Evolutionary conservation across 2,329 filamentous ascomycete genomes (phyloP), one percentile per base, ranked within the genome.

Genomic region (Pseudopyricularia javanii): DNA sequence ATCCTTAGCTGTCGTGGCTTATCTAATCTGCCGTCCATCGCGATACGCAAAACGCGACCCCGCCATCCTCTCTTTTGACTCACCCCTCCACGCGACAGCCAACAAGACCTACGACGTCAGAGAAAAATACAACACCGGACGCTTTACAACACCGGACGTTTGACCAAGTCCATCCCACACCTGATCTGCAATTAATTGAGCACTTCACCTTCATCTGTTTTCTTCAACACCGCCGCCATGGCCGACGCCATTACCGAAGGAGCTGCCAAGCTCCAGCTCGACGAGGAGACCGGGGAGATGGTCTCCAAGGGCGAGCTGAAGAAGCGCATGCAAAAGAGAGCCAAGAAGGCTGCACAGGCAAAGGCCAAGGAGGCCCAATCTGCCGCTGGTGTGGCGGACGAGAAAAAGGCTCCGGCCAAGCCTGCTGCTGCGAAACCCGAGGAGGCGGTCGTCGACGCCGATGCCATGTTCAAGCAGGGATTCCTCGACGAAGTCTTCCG

Each of bases 381-480:
- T 2, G 62, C 59, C 1, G 62, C 59, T 7, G 65, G 63, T 24
- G 56, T 59, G 4, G n/a, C 34, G 9, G 24, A 56, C 53, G 56
- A 55, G 32, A 64, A 59, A 58, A 62, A 49, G 53, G 65, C 56
- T 28, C 17, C 40, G 22, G 56, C 57, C 50, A 63, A 54, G 54
- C 61, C 71, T 50, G 40, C 40, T 50, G 40, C 40, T 62, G 69
- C 72, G 51, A 78, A 77, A 63, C 63, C 66, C 22, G 72, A 73
- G 32, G 69, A 72, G 52, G 61, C 66, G 7, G 61, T 66, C 40
- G 62, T 77, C 43, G 78, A 81, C 57, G 72, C 76, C 0, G 76
- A 87, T 56, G 74, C 78, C 58, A 90, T 91, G 79, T 91, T 91
- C 74, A 87, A 88, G 70, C 78, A 82, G 62, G 87, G 86, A 37